Base-by-base conservation (phyloP, 2,329 filamentous ascomycete species). In the Curvularia hawaiiensis region DNA sequence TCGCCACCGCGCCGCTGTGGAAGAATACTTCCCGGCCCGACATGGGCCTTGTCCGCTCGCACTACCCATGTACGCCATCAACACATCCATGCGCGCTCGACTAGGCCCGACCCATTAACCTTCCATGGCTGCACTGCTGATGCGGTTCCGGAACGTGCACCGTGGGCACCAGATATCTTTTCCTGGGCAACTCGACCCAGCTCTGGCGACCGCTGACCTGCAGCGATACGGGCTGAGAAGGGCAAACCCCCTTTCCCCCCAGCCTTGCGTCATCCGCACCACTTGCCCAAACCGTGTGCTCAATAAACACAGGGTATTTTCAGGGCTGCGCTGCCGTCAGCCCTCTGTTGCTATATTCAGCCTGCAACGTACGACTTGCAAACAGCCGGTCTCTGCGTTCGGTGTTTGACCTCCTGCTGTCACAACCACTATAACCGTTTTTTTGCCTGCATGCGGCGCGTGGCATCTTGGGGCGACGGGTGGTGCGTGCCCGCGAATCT, bases 171-270 rank as follows among this genome's bases (percentile, higher is more conserved):
- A 24, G 22, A 24, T 24, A 24, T 24, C 22, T 24, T 24, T 24
- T 24, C 12, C 12, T 35, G 28, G 6, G 28, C 33, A 16, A 38
- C 16, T 3, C 40, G 9, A 22, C n/a, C 22, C 22, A 26, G 40
- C 6, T 3, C 33, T n/a, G n/a, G n/a, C n/a, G n/a, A 63, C 60
- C 50, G 63, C 59, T 61, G 55, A 61, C 56, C 20, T 47, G 50
- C 56, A 49, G 38, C 35, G 6, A 35, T 24, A 43, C 40, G 40
- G 40, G 10, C 33, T 35, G 33, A 33, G 31, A 12, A 33, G 31
- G 30, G 10, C 33, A 35, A 12, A 10, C 22, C 22, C 62, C 68
- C 60, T 61, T 63, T 64, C 62, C 51, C 63, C 63, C 62, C 51
- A 31, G 56, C 41, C 56, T 59, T 43, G 60, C 56, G 49, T 53